Evolutionary conservation across 176 grass and related monocot species (phyloP), one percentile per base, ranked within the genome.

Genomic region (Oryza brachyantha): DNA sequence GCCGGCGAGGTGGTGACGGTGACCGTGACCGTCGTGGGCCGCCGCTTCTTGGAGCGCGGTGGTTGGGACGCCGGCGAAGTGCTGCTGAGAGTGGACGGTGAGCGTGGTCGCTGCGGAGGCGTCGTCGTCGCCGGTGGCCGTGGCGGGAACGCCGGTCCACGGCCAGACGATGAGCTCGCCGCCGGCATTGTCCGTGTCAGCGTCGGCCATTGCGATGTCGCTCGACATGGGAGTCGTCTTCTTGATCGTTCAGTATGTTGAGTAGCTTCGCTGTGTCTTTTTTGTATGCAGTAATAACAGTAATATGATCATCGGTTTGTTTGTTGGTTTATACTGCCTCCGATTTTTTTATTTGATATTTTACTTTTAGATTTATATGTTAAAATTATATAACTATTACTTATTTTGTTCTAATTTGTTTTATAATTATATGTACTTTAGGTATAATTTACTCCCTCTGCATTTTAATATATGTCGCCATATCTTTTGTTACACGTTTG

Each of bases 111-210:
- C 43, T 1, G 72, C 3, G 21, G 9, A 6, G 10, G 13, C 16
- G 46, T n/a, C 19, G 4, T 31, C 46, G 6, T 5, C 29, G 25
- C 3, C 10, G 45, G 72, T 3, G 19, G 68, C 19, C 77, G 2
- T 81, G 11, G 78, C 72, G 55, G 81, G 78, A 2, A 86, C 4
- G 52, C 78, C 71, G 9, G 71, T 69, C 84, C 71, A 86, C 8
- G 84, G 84, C 84, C 84, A 86, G 3, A 82, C 65, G 50, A 79
- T 68, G 48, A 83, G 74, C 50, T 88, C 61, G 74, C 48, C 74
- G 74, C 46, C 74, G 37, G 36, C n/a, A 3, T 64, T 39, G 66
- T 5, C 6, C 11, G 61, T 31, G 5, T 45, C 54, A 22, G 55
- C 60, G 0, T 58, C 24, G 5, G 54, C 64, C 84, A 76, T 76